A percentile compares a stretch with the other conserved stretches of the same genome.
These are phyloP conservation scores for Dillenia suffruticosa DNA, from an alignment of 164 flowering plant genomes.

Conservation along the genomic window DNA sequence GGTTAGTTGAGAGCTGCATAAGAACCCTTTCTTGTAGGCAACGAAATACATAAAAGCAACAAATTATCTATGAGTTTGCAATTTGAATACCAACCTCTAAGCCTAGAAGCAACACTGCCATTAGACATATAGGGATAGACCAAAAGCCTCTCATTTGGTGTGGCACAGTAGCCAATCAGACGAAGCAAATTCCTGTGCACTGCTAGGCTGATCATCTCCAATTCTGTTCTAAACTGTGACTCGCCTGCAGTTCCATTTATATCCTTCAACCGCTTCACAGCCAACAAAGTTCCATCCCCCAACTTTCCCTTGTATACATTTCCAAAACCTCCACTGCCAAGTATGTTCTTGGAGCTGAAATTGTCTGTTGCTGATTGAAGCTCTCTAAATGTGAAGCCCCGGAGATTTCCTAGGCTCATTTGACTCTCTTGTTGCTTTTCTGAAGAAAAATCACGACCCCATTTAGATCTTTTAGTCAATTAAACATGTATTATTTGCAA, in stretches of 20 bases:
- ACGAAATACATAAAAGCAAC: too few species aligned
- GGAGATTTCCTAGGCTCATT: conserved; percentile 64
- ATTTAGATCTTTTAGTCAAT: background rate
- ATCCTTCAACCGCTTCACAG: conserved; percentile 82
- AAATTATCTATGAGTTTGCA: too few species aligned
- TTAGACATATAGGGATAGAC: conserved; percentile 94
- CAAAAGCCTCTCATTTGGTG: conserved; percentile 63
- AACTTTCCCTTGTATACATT: conserved; percentile 81
- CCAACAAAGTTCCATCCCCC: conserved; percentile 66
- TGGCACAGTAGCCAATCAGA: conserved; percentile 73
- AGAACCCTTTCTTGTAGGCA: too few species aligned
- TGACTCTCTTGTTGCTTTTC: conserved; percentile 67
- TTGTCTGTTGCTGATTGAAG: conserved; percentile 80
- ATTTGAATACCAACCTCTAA: conserved; percentile 46
- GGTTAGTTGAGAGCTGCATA: background rate
- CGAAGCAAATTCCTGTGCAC: conserved; percentile 81
- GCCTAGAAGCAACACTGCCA: conserved; percentile 86
- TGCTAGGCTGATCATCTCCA: conserved; percentile 92
- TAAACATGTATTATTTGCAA: background rate
- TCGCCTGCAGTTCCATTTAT: conserved; percentile 64
- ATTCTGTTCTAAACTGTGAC: conserved; percentile 70
- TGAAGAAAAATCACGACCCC: conserved; percentile 14
- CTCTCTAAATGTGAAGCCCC: conserved; percentile 61
- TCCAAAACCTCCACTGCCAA: conserved; percentile 92
- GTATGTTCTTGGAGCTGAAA: conserved; percentile 72